These are phyloP conservation scores for Psilocybe cyanescens DNA, from an alignment of 768 basidiomycete genomes.

Conservation along the genomic window DNA sequence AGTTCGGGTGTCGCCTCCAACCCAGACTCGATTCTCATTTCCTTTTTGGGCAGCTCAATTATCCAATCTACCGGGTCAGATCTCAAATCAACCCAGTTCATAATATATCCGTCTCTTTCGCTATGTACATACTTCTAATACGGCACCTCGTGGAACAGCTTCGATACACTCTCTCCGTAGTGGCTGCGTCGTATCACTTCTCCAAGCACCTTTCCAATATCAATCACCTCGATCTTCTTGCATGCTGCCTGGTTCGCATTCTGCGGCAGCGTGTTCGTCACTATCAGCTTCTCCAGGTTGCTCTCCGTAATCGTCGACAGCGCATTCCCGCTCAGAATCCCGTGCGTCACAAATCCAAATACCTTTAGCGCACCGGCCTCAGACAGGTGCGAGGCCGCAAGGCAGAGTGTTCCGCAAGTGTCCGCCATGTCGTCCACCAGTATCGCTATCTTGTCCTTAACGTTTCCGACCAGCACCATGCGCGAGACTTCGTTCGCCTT, in stretches of 20 bases:
- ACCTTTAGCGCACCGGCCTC: slow-evolving; percentile 89
- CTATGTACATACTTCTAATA: slow-evolving; percentile 50
- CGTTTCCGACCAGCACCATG: slow-evolving; percentile 95
- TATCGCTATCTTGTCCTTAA: slow-evolving; percentile 90
- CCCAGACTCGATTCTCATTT: slow-evolving; percentile 23
- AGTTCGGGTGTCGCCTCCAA: slow-evolving; percentile 20
- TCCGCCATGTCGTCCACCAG: slow-evolving; percentile 99
- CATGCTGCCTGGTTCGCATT: slow-evolving; percentile 70
- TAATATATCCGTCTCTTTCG: slow-evolving; percentile 13
- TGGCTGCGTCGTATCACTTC: slow-evolving; percentile 96
- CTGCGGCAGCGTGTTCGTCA: slow-evolving; percentile 98
- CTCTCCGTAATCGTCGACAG: slow-evolving; percentile 73
- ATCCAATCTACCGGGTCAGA: slow-evolving; percentile 31
- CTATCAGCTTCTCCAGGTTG: slow-evolving; percentile 89
- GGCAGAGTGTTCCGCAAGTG: slow-evolving; percentile 91
- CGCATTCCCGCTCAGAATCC: slow-evolving; percentile 91
- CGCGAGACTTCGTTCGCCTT: slow-evolving; percentile 94
- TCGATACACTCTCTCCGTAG: slow-evolving; percentile 94
- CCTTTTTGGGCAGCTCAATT: slow-evolving; percentile 21
- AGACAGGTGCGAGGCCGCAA: slow-evolving; percentile 86
- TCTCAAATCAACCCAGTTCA: slow-evolving; percentile 23
- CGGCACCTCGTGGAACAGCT: slow-evolving; percentile 88
- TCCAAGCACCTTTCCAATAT: slow-evolving; percentile 92
- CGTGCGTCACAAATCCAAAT: slow-evolving; percentile 95
- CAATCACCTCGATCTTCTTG: slow-evolving; percentile 88